A percentile compares a stretch with the other conserved stretches of the same genome.
These are phyloP conservation scores for Silene conica DNA, from an alignment of 148 eudicot genomes.

Conservation along the genomic window DNA sequence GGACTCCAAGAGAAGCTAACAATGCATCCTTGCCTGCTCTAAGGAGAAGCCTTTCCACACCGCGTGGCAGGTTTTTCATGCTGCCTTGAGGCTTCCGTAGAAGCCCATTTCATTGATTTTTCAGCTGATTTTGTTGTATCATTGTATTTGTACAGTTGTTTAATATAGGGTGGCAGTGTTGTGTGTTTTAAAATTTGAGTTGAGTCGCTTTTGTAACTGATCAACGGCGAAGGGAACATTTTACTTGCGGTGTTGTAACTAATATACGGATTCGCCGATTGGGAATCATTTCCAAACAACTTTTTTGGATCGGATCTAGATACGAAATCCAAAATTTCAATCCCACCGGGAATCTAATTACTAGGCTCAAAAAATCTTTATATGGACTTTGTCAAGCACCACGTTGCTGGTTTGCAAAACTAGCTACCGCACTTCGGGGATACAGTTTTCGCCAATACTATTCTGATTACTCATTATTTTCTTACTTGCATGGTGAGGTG, in stretches of 20 bases:
- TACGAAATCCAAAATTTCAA: background rate
- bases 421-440: too few relatives aligned
- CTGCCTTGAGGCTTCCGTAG: constrained; percentile 32
- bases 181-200: constrained; percentile 9
- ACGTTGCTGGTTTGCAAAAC: too few relatives aligned
- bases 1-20: constrained; percentile 43
- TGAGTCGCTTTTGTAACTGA: background rate
- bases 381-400: too few relatives aligned
- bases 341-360: too few relatives aligned
- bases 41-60: constrained; percentile 77
- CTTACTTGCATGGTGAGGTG: too few relatives aligned
- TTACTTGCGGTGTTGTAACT: background rate
- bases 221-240: background rate
- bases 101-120: background rate
- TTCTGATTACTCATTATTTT: too few relatives aligned
- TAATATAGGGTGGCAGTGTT: constrained; percentile 17
- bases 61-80: constrained; percentile 64
- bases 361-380: too few relatives aligned
- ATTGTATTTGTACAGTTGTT: constrained; percentile 21
- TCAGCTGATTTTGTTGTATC: constrained; percentile 1
- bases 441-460: too few relatives aligned
- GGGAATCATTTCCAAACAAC: background rate
- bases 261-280: background rate
- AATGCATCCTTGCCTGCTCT: constrained; percentile 37
- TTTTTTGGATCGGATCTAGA: background rate